Evolutionary conservation across 768 basidiomycete species (phyloP).

Genomic region (Naganishia randhawae): DNA sequence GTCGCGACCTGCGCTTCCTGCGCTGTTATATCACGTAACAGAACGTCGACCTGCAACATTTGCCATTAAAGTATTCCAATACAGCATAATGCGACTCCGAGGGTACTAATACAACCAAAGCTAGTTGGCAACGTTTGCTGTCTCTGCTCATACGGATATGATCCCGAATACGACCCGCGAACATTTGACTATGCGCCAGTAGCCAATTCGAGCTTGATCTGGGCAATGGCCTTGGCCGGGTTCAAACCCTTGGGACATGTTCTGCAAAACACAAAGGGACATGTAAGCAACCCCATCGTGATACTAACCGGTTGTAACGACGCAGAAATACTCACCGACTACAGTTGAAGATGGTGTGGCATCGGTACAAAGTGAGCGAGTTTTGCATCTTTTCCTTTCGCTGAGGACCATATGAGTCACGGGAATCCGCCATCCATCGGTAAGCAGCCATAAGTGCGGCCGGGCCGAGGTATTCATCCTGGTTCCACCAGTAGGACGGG

Average conservation of each 20-base stretch:
- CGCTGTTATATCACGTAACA: neutral
- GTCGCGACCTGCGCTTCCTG: no score
- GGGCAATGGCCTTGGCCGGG: slow-evolving; percentile 74
- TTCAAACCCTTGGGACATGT: slow-evolving; percentile 58
- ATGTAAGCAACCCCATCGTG: slow-evolving; percentile 18
- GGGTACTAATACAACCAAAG: slow-evolving; percentile 19
- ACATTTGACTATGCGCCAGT: slow-evolving; percentile 28
- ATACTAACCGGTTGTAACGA: no score
- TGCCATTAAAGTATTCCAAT: slow-evolving; percentile 17
- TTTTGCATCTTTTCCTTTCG: slow-evolving; percentile 92
- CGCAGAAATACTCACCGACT: slow-evolving; percentile 10
- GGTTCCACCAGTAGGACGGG: slow-evolving; percentile 99
- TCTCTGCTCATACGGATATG: neutral
- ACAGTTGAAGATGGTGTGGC: slow-evolving; percentile 93
- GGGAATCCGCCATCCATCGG: slow-evolving; percentile 95
- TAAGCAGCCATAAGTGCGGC: slow-evolving; percentile 96
- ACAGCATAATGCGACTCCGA: neutral
- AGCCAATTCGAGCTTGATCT: slow-evolving; percentile 76
- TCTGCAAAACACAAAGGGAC: slow-evolving; percentile 5
- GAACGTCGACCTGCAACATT: neutral
- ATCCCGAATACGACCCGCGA: no score
- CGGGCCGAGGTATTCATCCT: slow-evolving; percentile 91
- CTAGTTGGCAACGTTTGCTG: neutral
- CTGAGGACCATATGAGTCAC: slow-evolving; percentile 74
- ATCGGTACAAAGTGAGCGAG: slow-evolving; percentile 91